Evolutionary conservation across 106 monocot genomes (phyloP).

Genomic region (Dendrobium nobile): DNA sequence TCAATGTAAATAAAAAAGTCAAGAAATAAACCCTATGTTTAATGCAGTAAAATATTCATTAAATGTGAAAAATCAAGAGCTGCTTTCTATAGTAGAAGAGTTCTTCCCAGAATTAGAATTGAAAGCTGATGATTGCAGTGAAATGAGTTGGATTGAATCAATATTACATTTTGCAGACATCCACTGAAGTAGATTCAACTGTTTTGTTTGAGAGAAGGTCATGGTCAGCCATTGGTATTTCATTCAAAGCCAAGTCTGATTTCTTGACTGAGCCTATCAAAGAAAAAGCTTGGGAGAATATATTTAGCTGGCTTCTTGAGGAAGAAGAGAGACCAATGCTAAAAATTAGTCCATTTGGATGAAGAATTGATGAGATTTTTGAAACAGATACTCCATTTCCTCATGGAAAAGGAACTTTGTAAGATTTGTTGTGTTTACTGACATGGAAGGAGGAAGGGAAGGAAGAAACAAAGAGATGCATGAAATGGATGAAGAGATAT

Average conservation of each 20-base stretch:
- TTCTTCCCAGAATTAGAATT: slow-evolving; percentile 31
- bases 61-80: neutral
- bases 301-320: neutral
- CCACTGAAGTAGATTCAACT: neutral
- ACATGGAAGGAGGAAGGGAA: slow-evolving; percentile 6
- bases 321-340: slow-evolving; percentile 7
- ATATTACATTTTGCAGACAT: slow-evolving; percentile 8
- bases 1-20: no score
- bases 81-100: slow-evolving; percentile 14
- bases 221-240: neutral
- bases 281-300: neutral
- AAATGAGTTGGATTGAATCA: slow-evolving; percentile 36
- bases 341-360: slow-evolving; percentile 21
- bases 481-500: slow-evolving; percentile 29
- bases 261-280: slow-evolving; percentile 16
- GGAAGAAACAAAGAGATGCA: neutral
- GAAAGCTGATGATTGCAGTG: slow-evolving; percentile 17
- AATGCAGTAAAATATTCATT: no score
- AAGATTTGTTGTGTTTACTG: slow-evolving; percentile 13
- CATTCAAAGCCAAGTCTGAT: slow-evolving; percentile 32
- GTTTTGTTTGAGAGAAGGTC: slow-evolving; percentile 2
- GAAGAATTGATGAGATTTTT: slow-evolving; percentile 10
- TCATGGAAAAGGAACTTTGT: slow-evolving; percentile 19
- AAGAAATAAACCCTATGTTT: no score
- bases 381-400: slow-evolving; percentile 22